Evolutionary conservation across 352 stramenopile species (phyloP), one percentile per base, ranked within the genome.

Genomic region (Plasmopara halstedii): DNA sequence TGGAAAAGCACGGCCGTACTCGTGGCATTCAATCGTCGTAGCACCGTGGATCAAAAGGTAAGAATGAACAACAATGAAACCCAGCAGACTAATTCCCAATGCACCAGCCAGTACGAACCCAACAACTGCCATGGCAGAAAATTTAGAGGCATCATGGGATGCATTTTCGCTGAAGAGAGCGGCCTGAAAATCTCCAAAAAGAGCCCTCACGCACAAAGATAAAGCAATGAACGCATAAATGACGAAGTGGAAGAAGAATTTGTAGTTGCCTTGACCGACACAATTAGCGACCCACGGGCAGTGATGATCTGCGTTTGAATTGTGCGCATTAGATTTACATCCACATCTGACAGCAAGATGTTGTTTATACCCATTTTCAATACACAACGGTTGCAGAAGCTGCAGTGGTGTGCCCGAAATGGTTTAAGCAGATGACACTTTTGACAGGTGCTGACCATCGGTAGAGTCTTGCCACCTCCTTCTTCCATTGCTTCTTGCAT

Each of bases 251-350:
- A 85, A 84, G 46, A 94, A 94, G 48, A 71, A 94, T 53, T 89
- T 88, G 73, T 91, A 91, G 66, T 94, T 94, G 42, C 63, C 58
- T 50, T 83, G 58, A 29, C 82, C 82, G 17, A 94, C 65, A 43
- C 82, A 94, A 55, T 92, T 94, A 9, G 70, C 79, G 35, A 94
- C 88, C 95, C 95, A 99, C 13, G 95, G 95, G 65, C 96, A 98
- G 67, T 99, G 95, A 82, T 99, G 96, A 66, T 99, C 97, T 93
- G 45, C 31, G 21, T 11, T n/a, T 39, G 17, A 57, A 5, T 18
- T 18, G 50, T 18, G 10, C 27, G 11, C 33, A 31, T 3, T 17
- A 38, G 2, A 42, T 9, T n/a, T 35, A 41, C 11, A 21, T 57
- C 41, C 48, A 44, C 34, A 20, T 33, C 3, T 31, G 7, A 23